Base-by-base conservation (phyloP, 2,329 filamentous ascomycete species). In the Penicillium sp. region DNA sequence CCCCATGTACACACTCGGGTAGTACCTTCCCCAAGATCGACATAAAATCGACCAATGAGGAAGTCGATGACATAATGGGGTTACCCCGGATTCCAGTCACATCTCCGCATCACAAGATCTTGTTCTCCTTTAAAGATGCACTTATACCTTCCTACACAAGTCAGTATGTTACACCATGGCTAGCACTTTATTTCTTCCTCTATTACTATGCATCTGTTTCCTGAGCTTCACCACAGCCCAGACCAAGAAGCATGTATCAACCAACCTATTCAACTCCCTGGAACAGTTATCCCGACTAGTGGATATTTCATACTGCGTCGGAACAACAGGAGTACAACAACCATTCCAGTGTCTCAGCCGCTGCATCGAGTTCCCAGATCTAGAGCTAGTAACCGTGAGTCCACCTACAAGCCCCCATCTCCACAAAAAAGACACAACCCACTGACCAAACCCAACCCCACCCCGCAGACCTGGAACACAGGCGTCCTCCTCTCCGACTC, bases 271-370 rank as follows among this genome's bases (percentile, higher is more conserved):
- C 76, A 79, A 84, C 57, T 87, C 90, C 19, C 85, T 99, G 15
- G 92, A 97, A 75, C 90, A 96, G 68, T 81, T 93, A 54, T 86
- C 93, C n/a, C 87, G 92, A 53, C 83, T 97, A 27, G 93, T 97
- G 61, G 94, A 99, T 72, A 94, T 97, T 58, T 81, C 91, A 47
- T 97, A 97, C 76, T 99, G 94, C 74, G 90, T 97, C 57, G 92
- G 92, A 60, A 87, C 84, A 5, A 88, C 89, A 0, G 94, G 93
- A 39, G 87, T 99, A 60, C 81, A 82, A 49, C 86, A 87, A 64
- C 94, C 94, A 0, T 99, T 99, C 73, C 77, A 82, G 33, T 99
- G 94, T 75, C 83, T 87, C 15, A 94, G 90, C 58, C 89, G 90
- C 63, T 99, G 94, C 76, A 79, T 80, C 38, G 91, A 97, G 56